A percentile compares a stretch with the other conserved stretches of the same genome.
These are phyloP conservation scores for Talaromyces sp. DNA, from an alignment of 2,329 filamentous ascomycete genomes.

Conservation along the genomic window DNA sequence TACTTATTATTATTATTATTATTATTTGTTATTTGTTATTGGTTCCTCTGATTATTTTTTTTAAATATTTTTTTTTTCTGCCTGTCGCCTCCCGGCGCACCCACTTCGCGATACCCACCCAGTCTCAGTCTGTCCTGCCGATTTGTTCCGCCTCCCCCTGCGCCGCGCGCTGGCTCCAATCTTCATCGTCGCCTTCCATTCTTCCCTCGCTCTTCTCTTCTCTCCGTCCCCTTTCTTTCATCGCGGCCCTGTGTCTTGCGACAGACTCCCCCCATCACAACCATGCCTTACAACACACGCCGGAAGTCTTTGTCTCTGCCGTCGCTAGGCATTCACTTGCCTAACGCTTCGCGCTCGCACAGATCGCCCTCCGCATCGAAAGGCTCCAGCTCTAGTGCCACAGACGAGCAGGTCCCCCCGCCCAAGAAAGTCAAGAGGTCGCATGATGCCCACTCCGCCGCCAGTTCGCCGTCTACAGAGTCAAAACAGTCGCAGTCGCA, in stretches of 20 bases:
- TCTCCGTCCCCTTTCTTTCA: slow-evolving; percentile 8
- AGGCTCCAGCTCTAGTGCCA: slow-evolving; percentile 48
- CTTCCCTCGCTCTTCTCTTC: slow-evolving; percentile 8
- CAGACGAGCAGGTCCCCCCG: slow-evolving; percentile 47
- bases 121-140: slow-evolving; percentile 1
- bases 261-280: slow-evolving; percentile 2
- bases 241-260: not conserved
- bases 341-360: slow-evolving; percentile 51
- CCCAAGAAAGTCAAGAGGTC: slow-evolving; percentile 75
- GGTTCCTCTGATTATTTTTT: not conserved
- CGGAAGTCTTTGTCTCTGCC: slow-evolving; percentile 91
- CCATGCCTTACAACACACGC: slow-evolving; percentile 93
- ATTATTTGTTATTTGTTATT: slow-evolving; percentile 3
- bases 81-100: slow-evolving; percentile 9
- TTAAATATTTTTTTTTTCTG: slow-evolving; percentile 9
- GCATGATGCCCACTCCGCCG: slow-evolving; percentile 51
- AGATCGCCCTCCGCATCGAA: slow-evolving; percentile 60
- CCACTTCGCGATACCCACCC: slow-evolving; percentile 6
- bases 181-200: not conserved
- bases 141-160: slow-evolving; percentile 11
- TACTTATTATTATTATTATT: slow-evolving; percentile 8
- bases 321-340: slow-evolving; percentile 85
- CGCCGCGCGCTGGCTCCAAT: not conserved
- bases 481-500: slow-evolving; percentile 13
- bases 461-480: slow-evolving; percentile 14